Conservation (phyloP, 1,139 yeast species). For the Sugiyamaella castrensis region DNA sequence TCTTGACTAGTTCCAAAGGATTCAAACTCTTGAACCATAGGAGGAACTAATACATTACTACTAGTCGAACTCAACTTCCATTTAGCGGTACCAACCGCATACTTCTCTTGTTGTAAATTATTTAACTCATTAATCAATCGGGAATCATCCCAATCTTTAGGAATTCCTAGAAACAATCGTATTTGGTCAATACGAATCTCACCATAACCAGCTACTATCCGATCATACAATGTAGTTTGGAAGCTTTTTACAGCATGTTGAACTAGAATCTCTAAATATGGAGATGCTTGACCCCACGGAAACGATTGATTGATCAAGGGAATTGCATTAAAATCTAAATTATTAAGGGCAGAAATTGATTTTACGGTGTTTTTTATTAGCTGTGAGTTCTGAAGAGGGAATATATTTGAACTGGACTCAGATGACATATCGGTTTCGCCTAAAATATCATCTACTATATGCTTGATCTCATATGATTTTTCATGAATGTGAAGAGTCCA, state of each 20-base stretch:
- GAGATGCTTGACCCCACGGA: conserved; percentile 2
- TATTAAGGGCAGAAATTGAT: conserved; percentile 1
- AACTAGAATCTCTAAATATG: conserved; percentile 6
- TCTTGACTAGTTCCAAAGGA: background rate
- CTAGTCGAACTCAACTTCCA: background rate
- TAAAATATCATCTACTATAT: conserved; percentile 1
- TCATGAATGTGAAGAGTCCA: conserved; percentile 15
- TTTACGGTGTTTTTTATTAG: conserved; percentile 2
- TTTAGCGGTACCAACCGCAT: background rate
- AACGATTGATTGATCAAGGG: background rate
- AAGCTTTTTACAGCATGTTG: conserved; percentile 1
- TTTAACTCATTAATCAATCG: conserved; percentile 7
- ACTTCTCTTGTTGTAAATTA: background rate
- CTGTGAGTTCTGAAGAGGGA: background rate
- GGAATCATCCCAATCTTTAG: background rate
- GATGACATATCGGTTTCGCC: background rate
- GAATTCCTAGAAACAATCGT: conserved; percentile 9
- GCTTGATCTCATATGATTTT: conserved; percentile 2
- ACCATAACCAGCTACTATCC: conserved; percentile 4
- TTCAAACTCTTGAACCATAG: conserved; percentile 2
- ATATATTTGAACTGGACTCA: background rate
- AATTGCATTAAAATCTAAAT: conserved; percentile 7
- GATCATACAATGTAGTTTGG: background rate
- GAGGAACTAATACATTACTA: conserved; percentile 6
- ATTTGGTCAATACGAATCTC: conserved; percentile 7